Conservation (phyloP, 202 grass and related monocot species). For the Elaeis oleifera region DNA sequence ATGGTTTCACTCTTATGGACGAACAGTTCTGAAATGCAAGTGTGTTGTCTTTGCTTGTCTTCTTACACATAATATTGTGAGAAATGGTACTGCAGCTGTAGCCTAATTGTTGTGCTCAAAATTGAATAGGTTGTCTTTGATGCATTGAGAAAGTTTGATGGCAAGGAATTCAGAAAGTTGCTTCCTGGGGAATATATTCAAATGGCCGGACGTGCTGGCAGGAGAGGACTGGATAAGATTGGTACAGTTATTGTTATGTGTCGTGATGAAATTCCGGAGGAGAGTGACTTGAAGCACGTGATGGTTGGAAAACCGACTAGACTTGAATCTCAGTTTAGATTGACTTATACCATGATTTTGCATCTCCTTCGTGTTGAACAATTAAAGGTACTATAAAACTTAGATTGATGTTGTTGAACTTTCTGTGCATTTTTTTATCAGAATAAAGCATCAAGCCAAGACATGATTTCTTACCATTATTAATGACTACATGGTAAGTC, state of each 20-base stretch:
- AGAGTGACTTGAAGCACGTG: conserved; percentile 90
- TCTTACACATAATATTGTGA: too few relatives aligned
- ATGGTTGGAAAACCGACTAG: conserved; percentile 91
- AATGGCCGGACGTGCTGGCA: conserved; percentile 96
- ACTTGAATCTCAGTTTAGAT: conserved; percentile 79
- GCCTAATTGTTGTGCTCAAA: conserved; percentile 7
- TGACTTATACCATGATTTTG: conserved; percentile 97
- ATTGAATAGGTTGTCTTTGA: conserved; percentile 86
- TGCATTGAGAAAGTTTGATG: conserved; percentile 90
- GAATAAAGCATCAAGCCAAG: too few relatives aligned
- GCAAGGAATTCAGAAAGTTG: conserved; percentile 80
- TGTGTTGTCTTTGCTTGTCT: too few relatives aligned
- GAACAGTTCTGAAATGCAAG: too few relatives aligned
- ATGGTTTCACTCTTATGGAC: too few relatives aligned
- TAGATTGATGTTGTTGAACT: background rate
- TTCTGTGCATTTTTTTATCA: too few relatives aligned
- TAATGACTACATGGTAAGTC: too few relatives aligned
- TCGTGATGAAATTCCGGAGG: conserved; percentile 92
- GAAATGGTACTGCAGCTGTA: too few relatives aligned
- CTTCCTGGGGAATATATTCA: conserved; percentile 98
- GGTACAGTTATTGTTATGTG: conserved; percentile 93
- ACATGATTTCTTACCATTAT: too few relatives aligned
- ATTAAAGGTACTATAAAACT: conserved; percentile 51
- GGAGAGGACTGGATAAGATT: conserved; percentile 89
- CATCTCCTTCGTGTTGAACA: conserved; percentile 97